Evolutionary conservation across 106 monocot species (phyloP).

Genomic region (Dendrobium catenatum): DNA sequence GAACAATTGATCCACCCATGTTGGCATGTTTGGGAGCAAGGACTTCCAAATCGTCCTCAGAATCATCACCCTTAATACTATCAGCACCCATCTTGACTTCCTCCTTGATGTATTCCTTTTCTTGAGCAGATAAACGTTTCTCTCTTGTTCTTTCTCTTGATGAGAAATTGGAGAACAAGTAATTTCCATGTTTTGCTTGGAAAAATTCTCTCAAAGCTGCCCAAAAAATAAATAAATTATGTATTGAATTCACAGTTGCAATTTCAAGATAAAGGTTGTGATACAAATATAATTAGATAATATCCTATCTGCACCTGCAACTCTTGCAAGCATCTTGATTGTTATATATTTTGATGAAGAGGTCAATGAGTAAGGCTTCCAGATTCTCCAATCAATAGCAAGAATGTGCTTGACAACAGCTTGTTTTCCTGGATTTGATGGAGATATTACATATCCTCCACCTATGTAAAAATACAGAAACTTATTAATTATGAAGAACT

Average conservation of each 20-base stretch:
- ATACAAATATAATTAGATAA: not conserved
- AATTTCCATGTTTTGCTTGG: constrained; percentile 53
- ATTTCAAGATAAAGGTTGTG: not conserved
- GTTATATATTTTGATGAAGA: constrained; percentile 81
- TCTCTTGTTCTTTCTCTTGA: constrained; percentile 52
- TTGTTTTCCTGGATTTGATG: constrained; percentile 80
- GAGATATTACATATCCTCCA: constrained; percentile 98
- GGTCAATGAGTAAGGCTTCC: constrained; percentile 77
- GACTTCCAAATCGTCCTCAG: constrained; percentile 24
- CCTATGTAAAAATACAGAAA: constrained; percentile 35
- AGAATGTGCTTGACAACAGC: constrained; percentile 98
- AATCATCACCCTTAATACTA: constrained; percentile 15
- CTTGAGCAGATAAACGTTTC: constrained; percentile 20
- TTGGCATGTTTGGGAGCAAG: constrained; percentile 21
- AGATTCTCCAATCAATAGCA: constrained; percentile 97
- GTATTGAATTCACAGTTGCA: not conserved
- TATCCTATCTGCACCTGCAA: constrained; percentile 53
- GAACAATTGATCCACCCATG: constrained; percentile 51
- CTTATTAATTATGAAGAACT: not conserved
- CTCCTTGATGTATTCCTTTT: constrained; percentile 43
- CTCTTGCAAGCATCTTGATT: constrained; percentile 80
- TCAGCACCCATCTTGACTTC: constrained; percentile 29
- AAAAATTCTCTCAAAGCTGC: constrained; percentile 91
- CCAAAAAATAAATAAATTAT: not conserved
- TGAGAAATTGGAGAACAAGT: constrained; percentile 38